Evolutionary conservation across 768 basidiomycete genomes (phyloP), one percentile per base, ranked within the genome.

Genomic region (Termitomyces titanicus): DNA sequence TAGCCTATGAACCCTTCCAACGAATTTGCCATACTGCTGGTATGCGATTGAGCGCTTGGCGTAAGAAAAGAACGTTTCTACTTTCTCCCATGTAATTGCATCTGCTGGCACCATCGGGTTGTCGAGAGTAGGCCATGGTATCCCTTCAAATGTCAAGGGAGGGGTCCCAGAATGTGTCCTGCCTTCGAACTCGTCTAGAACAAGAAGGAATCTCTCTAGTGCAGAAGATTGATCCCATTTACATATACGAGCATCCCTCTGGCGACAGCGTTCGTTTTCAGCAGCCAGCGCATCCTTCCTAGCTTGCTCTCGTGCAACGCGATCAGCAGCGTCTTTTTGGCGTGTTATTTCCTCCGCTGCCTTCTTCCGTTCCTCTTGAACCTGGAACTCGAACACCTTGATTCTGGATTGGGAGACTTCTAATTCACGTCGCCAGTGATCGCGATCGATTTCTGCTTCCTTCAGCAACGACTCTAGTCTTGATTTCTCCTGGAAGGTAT

Each of bases 71-170:
- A 57, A 57, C n/a, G 20, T 37, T 52, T 57, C 56, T 11, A 57
- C 56, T n/a, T 47, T 54, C 24, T 53, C 46, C 56, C 56, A 57
- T 43, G 44, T 53, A 3, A 59, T 33, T 13, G 31, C 20, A 10
- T 50, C 17, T 4, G 49, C 27, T 31, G 25, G 2, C 38, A 33
- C 34, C 34, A 47, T 35, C 12, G 47, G 47, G 17, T 48, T 48
- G 35, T 48, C 47, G 25, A 53, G 27, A 3, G 55, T 39, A 13
- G 54, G 54, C 65, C 65, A 64, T 17, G 65, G 66, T 37, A 66
- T 46, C 13, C 38, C 54, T 12, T n/a, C 33, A 12, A 58, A 55
- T 35, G 57, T 61, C 44, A 63, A 51, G 8, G 62, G 66, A n/a
- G 54, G 48, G 10, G 53, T 34, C 51, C 63, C 63, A 18, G 62